Conservation (phyloP, 2,329 filamentous ascomycete genomes). For the Ramichloridium luteum region DNA sequence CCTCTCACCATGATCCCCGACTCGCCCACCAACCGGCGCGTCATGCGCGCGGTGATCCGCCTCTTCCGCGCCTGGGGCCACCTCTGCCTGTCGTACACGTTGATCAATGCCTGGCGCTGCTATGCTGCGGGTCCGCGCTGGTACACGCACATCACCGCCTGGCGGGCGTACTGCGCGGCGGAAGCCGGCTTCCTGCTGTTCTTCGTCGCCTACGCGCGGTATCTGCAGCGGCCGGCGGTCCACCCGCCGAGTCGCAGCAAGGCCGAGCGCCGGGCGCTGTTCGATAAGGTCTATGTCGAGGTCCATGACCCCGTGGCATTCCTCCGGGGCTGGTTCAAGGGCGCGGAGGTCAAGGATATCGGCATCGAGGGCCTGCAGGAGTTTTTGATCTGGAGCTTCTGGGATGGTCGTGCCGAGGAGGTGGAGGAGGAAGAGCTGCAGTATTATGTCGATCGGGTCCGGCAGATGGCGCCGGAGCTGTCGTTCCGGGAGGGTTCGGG, state of each 20-base stretch:
- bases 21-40: constrained; percentile 9
- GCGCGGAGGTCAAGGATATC: constrained; percentile 45
- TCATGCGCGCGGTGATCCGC: constrained; percentile 14
- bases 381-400: constrained; percentile 57
- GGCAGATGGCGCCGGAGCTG: constrained; percentile 38
- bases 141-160: constrained; percentile 10
- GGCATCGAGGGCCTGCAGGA: constrained; percentile 55
- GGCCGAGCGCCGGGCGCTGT: constrained; percentile 42
- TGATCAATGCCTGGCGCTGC: constrained; percentile 6
- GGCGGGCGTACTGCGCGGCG: constrained; percentile 36
- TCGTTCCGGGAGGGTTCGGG: constrained; percentile 44
- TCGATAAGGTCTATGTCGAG: constrained; percentile 43
- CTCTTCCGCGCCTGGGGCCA: constrained; percentile 13
- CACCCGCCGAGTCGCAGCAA: constrained; percentile 38
- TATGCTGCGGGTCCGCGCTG: constrained; percentile 8
- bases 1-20: constrained; percentile 17
- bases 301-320: constrained; percentile 46
- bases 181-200: constrained; percentile 45
- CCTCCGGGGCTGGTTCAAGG: constrained; percentile 54
- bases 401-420: constrained; percentile 48
- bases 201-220: constrained; percentile 40
- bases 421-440: constrained; percentile 48
- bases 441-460: constrained; percentile 41
- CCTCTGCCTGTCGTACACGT: constrained; percentile 13
- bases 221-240: constrained; percentile 40